Evolutionary conservation across 225 moss, liverwort and hornwort species (phyloP), one percentile per base, ranked within the genome.

Genomic region (Physcomitrellopsis africana): DNA sequence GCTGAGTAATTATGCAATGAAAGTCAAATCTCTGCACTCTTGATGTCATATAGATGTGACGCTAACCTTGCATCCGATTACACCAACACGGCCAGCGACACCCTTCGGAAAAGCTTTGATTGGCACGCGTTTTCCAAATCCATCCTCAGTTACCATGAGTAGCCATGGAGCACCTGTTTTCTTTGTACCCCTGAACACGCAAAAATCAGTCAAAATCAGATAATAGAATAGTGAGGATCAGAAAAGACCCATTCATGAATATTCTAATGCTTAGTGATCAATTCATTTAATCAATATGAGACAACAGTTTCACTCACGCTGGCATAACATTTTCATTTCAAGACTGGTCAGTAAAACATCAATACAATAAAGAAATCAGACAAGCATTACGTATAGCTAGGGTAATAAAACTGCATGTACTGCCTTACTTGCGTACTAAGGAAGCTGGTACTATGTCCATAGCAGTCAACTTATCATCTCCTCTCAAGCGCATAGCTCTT

Each of bases 391-490:
- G 45, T 3, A 71, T 55, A 59, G 63, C 46, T 3, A 26, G 65
- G 16, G 9, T 56, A 46, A 58, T 24, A 32, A 19, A 26, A 46
- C 26, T 43, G 42, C 32, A 55, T 79, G 37, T 60, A 63, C 11
- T 11, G 43, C 54, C 87, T 65, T 88, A 90, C 96, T 32, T 51
- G 72, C 19, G 61, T 68, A 94, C 70, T 62, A 94, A 85, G 12
- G 91, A 85, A 81, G 90, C 91, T 75, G 96, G 94, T 37, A 90
- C 83, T 12, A 97, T 94, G 72, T 94, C 94, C 96, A 97, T 91
- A 22, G 94, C 91, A 76, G 96, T 87, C 80, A 94, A 74, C 80
- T 90, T 91, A 76, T 97, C 96, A 44, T 81, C 79, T 22, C 83
- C 70, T 65, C 86, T 90, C 20, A 97, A 86, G 53, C 87, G 92